phyloP scores from a whole-genome alignment of 2,329 filamentous ascomycete genomes.

The Colletotrichum graminicola region DNA sequence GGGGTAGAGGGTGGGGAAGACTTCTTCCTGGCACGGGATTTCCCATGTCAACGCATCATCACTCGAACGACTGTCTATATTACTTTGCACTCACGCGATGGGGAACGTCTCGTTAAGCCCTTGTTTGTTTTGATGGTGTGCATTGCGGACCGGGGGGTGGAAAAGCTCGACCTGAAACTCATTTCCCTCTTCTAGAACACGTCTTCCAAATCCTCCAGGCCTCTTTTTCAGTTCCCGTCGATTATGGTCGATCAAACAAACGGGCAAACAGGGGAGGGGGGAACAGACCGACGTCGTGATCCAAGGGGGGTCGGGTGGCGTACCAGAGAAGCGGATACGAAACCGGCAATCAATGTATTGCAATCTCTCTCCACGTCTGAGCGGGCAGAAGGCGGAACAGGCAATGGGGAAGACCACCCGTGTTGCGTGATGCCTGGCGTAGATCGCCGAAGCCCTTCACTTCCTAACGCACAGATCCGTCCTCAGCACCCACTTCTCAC shows the following conservation, averaged over 20 bases:
- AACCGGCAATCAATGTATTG: background rate
- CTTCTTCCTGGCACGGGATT: background rate
- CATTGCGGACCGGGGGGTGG: background rate
- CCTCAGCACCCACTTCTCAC: slow-evolving; percentile 92
- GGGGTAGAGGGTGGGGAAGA: background rate
- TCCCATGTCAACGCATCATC: background rate
- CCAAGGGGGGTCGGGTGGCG: background rate
- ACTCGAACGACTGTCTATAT: background rate
- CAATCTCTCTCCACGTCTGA: slow-evolving; percentile 23
- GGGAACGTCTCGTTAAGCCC: background rate
- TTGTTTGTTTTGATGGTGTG: background rate
- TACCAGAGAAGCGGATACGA: slow-evolving; percentile 19
- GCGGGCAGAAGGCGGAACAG: slow-evolving; percentile 7
- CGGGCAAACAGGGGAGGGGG: background rate
- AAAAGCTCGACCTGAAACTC: background rate
- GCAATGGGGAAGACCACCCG: background rate
- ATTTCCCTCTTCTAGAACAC: background rate
- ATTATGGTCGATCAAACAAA: slow-evolving; percentile 34
- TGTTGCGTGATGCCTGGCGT: slow-evolving; percentile 19
- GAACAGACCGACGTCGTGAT: background rate
- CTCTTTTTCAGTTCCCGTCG: background rate
- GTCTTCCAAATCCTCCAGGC: background rate
- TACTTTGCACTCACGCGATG: background rate
- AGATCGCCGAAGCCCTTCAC: slow-evolving; percentile 48
- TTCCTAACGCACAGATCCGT: slow-evolving; percentile 81